Evolutionary conservation across 2,329 filamentous ascomycete species (phyloP).

Genomic region (Venturia asperata): DNA sequence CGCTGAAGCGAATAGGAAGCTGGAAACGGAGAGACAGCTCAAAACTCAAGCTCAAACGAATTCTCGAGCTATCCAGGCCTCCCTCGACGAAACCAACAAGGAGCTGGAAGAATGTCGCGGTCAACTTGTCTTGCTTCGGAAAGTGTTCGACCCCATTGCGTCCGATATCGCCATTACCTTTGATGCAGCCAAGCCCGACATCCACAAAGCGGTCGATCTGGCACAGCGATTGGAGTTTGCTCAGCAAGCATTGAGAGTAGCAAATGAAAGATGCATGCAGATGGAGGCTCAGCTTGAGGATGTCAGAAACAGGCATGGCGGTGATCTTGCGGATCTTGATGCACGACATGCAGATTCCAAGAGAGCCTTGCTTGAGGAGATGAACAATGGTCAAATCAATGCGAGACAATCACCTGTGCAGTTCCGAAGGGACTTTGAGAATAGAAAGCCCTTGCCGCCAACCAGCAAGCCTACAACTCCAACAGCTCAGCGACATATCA

Average conservation of each 20-base stretch:
- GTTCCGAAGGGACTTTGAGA: conserved; percentile 50
- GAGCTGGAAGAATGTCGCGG: conserved; percentile 74
- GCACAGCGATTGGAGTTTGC: conserved; percentile 79
- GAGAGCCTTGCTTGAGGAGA: conserved; percentile 76
- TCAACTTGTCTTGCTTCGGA: conserved; percentile 75
- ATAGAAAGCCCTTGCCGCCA: conserved; percentile 60
- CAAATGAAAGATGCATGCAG: conserved; percentile 70
- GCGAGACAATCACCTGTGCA: conserved; percentile 58
- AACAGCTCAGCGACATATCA: conserved; percentile 58
- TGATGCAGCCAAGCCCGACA: conserved; percentile 62
- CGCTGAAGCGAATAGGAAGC: conserved; percentile 78
- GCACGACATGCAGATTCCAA: conserved; percentile 54
- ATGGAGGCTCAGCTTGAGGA: conserved; percentile 79
- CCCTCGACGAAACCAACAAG: conserved; percentile 70
- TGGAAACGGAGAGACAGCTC: conserved; percentile 84
- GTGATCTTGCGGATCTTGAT: conserved; percentile 61
- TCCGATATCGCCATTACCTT: conserved; percentile 58
- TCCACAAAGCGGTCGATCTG: conserved; percentile 63
- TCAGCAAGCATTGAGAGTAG: conserved; percentile 80
- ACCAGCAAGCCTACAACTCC: conserved; percentile 57
- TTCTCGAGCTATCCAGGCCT: conserved; percentile 68
- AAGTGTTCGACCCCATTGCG: conserved; percentile 74
- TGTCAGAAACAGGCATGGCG: conserved; percentile 64
- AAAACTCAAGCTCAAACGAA: conserved; percentile 80
- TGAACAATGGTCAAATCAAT: conserved; percentile 74